Evolutionary conservation across 2,329 filamentous ascomycete species (phyloP).

Genomic region (Leptographium radiaticola): DNA sequence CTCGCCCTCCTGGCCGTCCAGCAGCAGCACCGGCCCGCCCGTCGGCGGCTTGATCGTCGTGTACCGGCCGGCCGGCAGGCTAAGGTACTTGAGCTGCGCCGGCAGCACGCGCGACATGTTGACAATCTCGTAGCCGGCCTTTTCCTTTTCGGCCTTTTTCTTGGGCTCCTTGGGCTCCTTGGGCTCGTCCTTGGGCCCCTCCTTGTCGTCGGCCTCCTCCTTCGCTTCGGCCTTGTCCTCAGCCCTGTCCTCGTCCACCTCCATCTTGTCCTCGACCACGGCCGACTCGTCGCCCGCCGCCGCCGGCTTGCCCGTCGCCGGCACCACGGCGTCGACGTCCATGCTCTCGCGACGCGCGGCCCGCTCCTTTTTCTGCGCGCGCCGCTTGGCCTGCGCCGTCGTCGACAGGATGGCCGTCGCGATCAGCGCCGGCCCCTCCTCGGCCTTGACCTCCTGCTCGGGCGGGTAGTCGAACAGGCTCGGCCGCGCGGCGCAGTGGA

Average conservation of each 20-base stretch:
- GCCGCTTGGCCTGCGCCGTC: conserved; percentile 89
- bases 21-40: conserved; percentile 81
- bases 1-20: conserved; percentile 70
- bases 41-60: conserved; percentile 88
- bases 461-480: conserved; percentile 97
- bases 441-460: conserved; percentile 86
- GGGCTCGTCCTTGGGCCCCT: conserved; percentile 46
- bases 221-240: conserved; percentile 35
- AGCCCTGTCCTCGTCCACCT: conserved; percentile 56
- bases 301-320: neutral
- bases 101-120: conserved; percentile 96
- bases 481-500: conserved; percentile 86
- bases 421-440: conserved; percentile 86
- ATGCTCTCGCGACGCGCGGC: conserved; percentile 85
- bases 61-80: conserved; percentile 80
- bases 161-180: conserved; percentile 49
- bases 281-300: neutral
- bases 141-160: conserved; percentile 92
- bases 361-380: conserved; percentile 87
- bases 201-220: conserved; percentile 46
- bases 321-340: conserved; percentile 67
- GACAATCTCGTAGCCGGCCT: conserved; percentile 87
- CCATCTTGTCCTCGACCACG: conserved; percentile 60
- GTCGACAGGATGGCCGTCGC: conserved; percentile 94
- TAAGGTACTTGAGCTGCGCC: conserved; percentile 88